Evolutionary conservation across 805 yeast genomes (phyloP).

Genomic region (Tetrapisispora phaffii): DNA sequence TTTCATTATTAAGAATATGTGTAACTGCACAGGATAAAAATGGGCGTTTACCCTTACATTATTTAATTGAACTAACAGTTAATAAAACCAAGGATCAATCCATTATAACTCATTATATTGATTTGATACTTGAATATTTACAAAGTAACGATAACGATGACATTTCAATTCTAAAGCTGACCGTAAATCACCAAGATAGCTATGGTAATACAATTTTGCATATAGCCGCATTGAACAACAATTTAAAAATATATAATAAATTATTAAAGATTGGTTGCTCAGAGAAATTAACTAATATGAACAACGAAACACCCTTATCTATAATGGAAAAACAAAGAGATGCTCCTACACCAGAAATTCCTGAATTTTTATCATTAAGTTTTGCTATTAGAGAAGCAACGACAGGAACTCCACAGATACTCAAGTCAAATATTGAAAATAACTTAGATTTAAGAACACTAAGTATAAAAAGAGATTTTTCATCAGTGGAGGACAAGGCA

Average conservation of each 20-base stretch:
- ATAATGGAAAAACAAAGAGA: constrained; percentile 21
- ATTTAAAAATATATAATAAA: constrained; percentile 25
- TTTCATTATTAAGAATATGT: constrained; percentile 53
- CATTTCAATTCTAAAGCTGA: constrained; percentile 40
- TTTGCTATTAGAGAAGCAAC: neutral
- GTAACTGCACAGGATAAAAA: constrained; percentile 61
- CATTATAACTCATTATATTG: constrained; percentile 47
- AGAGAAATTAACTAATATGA: constrained; percentile 22
- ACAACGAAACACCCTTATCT: constrained; percentile 24
- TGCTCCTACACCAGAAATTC: neutral
- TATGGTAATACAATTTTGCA: constrained; percentile 83
- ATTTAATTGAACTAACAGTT: constrained; percentile 46
- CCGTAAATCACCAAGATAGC: constrained; percentile 66
- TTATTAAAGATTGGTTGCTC: constrained; percentile 26
- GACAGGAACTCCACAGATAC: neutral
- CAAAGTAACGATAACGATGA: constrained; percentile 13
- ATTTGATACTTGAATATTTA: constrained; percentile 37
- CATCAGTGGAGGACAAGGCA: neutral
- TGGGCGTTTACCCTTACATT: constrained; percentile 70
- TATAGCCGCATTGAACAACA: constrained; percentile 42
- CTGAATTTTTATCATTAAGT: constrained; percentile 1
- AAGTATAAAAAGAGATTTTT: neutral
- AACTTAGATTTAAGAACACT: neutral
- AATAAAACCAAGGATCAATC: constrained; percentile 38
- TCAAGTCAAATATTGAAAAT: neutral